phyloP scores from a whole-genome alignment of 2,329 filamentous ascomycete genomes.

The Xylaria sp. region DNA sequence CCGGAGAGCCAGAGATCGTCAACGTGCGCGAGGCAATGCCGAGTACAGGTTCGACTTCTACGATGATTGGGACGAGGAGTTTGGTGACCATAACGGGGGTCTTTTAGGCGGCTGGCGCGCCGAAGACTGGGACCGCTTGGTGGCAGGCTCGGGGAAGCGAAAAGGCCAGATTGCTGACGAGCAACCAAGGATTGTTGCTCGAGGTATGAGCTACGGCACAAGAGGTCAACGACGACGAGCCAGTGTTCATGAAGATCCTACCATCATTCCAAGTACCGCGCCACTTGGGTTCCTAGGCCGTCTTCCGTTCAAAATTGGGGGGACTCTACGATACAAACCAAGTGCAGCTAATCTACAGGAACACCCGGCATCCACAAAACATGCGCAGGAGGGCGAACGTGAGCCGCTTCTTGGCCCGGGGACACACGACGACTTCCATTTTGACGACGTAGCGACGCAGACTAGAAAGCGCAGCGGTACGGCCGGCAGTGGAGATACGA shows the following conservation, averaged over 20 bases:
- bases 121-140: slow-evolving; percentile 78
- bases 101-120: slow-evolving; percentile 68
- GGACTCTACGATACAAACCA: slow-evolving; percentile 79
- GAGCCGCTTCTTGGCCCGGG: slow-evolving; percentile 59
- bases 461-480: slow-evolving; percentile 69
- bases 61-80: slow-evolving; percentile 82
- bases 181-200: slow-evolving; percentile 45
- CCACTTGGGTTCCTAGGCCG: slow-evolving; percentile 79
- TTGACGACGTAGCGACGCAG: slow-evolving; percentile 30
- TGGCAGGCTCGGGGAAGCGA: slow-evolving; percentile 59
- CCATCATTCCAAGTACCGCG: slow-evolving; percentile 82
- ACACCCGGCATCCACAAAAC: slow-evolving; percentile 57
- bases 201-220: slow-evolving; percentile 87
- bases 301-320: slow-evolving; percentile 79
- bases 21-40: slow-evolving; percentile 54
- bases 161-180: slow-evolving; percentile 25
- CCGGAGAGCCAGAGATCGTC: slow-evolving; percentile 61
- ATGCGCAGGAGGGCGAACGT: slow-evolving; percentile 48
- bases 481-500: slow-evolving; percentile 71
- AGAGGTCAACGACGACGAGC: slow-evolving; percentile 48
- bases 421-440: slow-evolving; percentile 16
- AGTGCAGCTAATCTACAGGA: slow-evolving; percentile 88
- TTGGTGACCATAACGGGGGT: slow-evolving; percentile 42
- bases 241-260: slow-evolving; percentile 64
- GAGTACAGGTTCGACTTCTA: slow-evolving; percentile 96